A percentile compares a stretch with the other conserved stretches of the same genome.
phyloP scores from a whole-genome alignment of 345 rosid genomes.

The Aethionema arabicum region DNA sequence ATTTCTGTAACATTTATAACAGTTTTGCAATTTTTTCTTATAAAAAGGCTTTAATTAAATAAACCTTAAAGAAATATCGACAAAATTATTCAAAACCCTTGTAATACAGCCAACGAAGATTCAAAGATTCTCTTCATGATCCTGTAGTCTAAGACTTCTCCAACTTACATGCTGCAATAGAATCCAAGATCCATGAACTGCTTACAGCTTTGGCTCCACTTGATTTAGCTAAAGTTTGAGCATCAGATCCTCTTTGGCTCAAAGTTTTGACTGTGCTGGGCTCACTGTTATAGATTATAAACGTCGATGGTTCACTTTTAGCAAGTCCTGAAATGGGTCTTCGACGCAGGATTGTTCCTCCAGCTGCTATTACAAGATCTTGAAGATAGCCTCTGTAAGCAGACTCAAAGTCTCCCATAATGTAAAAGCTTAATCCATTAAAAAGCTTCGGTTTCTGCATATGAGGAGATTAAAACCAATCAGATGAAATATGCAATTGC shows the following conservation, averaged over 20 bases:
- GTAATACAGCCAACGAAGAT: background rate
- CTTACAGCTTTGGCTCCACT: slow-evolving; percentile 64
- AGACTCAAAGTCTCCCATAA: slow-evolving; percentile 67
- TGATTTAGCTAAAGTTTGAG: slow-evolving; percentile 62
- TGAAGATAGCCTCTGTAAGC: slow-evolving; percentile 77
- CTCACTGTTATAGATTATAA: slow-evolving; percentile 70
- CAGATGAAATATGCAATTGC: background rate
- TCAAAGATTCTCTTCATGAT: slow-evolving; percentile 4
- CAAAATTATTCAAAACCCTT: background rate
- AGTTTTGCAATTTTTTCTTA: too few relatives aligned
- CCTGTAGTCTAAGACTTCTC: slow-evolving; percentile 30
- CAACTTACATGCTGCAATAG: slow-evolving; percentile 69
- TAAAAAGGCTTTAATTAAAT: too few relatives aligned
- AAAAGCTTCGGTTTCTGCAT: slow-evolving; percentile 69
- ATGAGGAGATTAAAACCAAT: slow-evolving; percentile 11
- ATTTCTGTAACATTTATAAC: too few relatives aligned
- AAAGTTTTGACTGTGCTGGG: slow-evolving; percentile 44
- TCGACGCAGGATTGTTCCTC: slow-evolving; percentile 69
- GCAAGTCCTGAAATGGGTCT: slow-evolving; percentile 50
- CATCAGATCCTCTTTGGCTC: slow-evolving; percentile 50
- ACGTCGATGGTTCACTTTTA: slow-evolving; percentile 38
- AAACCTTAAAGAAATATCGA: too few relatives aligned
- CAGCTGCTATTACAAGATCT: slow-evolving; percentile 71
- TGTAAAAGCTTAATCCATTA: slow-evolving; percentile 50
- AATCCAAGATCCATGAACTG: slow-evolving; percentile 81